These are phyloP conservation scores for Digitaria exilis DNA, from an alignment of 202 grass and related monocot genomes.

Conservation along the genomic window DNA sequence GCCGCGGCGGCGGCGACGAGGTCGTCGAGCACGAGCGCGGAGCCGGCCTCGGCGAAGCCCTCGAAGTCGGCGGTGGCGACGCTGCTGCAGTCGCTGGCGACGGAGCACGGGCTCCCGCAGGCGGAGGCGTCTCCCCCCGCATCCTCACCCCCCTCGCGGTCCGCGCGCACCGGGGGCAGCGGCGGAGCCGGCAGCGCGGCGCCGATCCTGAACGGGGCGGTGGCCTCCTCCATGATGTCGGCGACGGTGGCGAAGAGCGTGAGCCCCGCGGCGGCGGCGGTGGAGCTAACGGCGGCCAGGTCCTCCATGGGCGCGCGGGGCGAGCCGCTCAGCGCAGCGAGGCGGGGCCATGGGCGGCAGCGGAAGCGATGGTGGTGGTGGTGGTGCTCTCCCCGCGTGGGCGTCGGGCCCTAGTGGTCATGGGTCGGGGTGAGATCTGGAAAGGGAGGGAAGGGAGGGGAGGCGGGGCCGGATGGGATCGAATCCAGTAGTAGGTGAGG, in stretches of 20 bases:
- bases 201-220: slow-evolving; percentile 1
- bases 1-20: slow-evolving; percentile 13
- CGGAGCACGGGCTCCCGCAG: slow-evolving; percentile 55
- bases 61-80: slow-evolving; percentile 58
- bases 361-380: too few species aligned
- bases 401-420: slow-evolving; percentile 14
- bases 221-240: slow-evolving; percentile 38
- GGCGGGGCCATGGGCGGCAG: not conserved
- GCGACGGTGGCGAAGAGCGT: slow-evolving; percentile 25
- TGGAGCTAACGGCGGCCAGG: slow-evolving; percentile 6
- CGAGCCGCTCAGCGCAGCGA: not conserved
- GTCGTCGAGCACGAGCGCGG: slow-evolving; percentile 39
- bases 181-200: not conserved
- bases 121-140: not conserved
- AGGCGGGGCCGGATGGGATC: not conserved
- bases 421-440: slow-evolving; percentile 30
- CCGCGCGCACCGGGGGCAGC: not conserved
- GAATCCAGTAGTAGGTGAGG: slow-evolving; percentile 47
- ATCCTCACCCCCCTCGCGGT: not conserved
- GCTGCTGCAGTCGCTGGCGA: slow-evolving; percentile 71
- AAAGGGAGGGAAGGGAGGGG: not conserved
- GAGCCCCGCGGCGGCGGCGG: slow-evolving; percentile 12
- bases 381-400: not conserved
- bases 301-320: slow-evolving; percentile 14
- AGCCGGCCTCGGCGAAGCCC: slow-evolving; percentile 23